These are phyloP conservation scores for Hyaloscypha variabilis DNA, from an alignment of 495 filamentous ascomycete species.

Conservation along the genomic window DNA sequence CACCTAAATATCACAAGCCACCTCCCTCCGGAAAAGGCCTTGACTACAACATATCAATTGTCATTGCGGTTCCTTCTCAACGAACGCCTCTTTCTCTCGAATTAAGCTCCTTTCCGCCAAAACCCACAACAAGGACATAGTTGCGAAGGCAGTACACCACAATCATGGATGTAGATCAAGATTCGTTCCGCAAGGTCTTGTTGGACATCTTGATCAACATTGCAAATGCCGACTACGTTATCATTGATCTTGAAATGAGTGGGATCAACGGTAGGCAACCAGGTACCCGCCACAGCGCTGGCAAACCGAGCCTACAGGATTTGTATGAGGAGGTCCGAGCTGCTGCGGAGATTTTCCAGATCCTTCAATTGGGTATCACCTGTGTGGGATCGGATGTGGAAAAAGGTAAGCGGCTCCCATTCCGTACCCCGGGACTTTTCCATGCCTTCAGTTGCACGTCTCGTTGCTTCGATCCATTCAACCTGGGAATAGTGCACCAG, in stretches of 20 bases:
- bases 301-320: conserved; percentile 53
- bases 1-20: no score
- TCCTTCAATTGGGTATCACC: conserved; percentile 78
- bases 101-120: background rate
- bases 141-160: background rate
- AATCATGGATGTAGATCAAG: conserved; percentile 65
- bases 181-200: conserved; percentile 57
- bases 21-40: no score
- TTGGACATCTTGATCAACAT: conserved; percentile 63
- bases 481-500: background rate
- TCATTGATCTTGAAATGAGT: conserved; percentile 78
- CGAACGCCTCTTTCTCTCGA: background rate
- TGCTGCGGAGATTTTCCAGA: conserved; percentile 69
- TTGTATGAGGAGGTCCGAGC: conserved; percentile 66
- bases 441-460: no score
- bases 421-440: no score
- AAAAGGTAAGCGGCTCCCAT: conserved; percentile 37
- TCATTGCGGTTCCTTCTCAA: no score
- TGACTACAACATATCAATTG: no score
- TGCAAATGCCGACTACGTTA: conserved; percentile 63
- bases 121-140: background rate
- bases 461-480: no score
- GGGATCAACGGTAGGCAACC: conserved; percentile 55
- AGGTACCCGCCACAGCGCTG: conserved; percentile 19
- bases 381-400: conserved; percentile 58